Conservation (phyloP, 768 basidiomycete species). For the Serendipita sp. region DNA sequence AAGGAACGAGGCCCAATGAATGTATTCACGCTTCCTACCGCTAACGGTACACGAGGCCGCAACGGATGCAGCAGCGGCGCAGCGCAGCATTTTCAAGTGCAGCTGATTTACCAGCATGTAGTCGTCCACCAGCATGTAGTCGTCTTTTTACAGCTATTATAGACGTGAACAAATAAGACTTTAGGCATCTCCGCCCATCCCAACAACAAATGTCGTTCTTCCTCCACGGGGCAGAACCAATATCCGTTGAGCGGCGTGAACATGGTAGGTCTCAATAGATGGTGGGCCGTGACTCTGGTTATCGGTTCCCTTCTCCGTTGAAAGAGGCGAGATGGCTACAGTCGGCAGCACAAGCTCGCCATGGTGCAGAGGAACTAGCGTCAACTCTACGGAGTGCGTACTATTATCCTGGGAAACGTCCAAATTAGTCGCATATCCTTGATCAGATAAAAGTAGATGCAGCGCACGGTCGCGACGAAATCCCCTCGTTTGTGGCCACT, state of each 20-base stretch:
- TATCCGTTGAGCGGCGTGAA: conserved; percentile 68
- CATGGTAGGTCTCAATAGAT: conserved; percentile 63
- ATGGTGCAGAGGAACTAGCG: conserved; percentile 74
- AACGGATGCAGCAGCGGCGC: not conserved
- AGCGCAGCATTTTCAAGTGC: too few species aligned
- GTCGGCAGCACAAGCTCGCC: conserved; percentile 67
- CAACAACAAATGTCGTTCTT: conserved; percentile 63
- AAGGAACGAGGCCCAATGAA: too few species aligned
- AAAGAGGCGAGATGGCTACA: conserved; percentile 45
- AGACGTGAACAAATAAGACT: too few species aligned
- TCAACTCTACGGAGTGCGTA: conserved; percentile 44
- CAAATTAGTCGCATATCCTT: not conserved
- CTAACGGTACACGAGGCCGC: not conserved
- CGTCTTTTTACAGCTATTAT: too few species aligned
- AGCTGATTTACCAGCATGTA: too few species aligned
- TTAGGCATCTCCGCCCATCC: conserved; percentile 34
- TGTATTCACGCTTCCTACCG: not conserved
- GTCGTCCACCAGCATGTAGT: too few species aligned
- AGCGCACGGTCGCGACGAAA: conserved; percentile 51
- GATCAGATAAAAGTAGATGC: not conserved
- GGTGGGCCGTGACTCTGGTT: conserved; percentile 28
- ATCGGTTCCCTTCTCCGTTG: conserved; percentile 33
- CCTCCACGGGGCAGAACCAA: conserved; percentile 71
- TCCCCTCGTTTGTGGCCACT: conserved; percentile 79
- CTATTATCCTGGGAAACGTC: conserved; percentile 36